Base-by-base conservation (phyloP, 176 grass and related monocot genomes). In the Paspalum vaginatum region DNA sequence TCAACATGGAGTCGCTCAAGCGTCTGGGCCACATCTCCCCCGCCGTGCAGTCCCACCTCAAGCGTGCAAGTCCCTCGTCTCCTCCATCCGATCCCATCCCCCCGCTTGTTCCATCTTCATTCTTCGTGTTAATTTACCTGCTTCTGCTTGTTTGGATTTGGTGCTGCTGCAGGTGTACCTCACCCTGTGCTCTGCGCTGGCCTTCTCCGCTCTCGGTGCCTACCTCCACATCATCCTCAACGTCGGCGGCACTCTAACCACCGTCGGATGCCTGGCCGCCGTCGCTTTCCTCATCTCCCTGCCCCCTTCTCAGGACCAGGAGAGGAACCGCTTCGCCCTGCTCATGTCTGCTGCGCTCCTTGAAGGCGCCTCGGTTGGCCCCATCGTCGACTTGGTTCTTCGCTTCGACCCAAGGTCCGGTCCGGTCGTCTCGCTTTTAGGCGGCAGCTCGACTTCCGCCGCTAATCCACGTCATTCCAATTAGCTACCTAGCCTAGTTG, bases 131-230 rank as follows among this genome's bases (percentile, higher is more conserved):
- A 32, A 32, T 32, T 32, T 32, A 32, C 32, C 32, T 32, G 32
- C 32, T 32, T 32, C 32, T 32, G 32, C 32, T 32, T 32, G 32
- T 32, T 32, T 32, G 32, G 32, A 32, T 32, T 32, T 32, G 32
- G 32, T 32, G 7, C 15, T 5, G 18, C 61, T 77, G 25, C 83
- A 94, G 92, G 92, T 94, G 7, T 94, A 94, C 83, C 50, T 94
- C 80, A 89, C 89, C 17, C 80, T 94, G 27, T 94, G 92, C 72
- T 91, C 80, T 22, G 86, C 92, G 4, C 63, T 94, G 24, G 83
- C 83, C 59, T 89, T 87, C 11, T 87, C 89, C 5, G 88, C 92
- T 0, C 70, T 84, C 24, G 92, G 92, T 39, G 92, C 86, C 47
- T 91, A 89, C 67, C 74, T 94, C 14, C 89, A 94, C 75, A 41